Conservation (phyloP, 768 basidiomycete genomes). For the Kwoniella heveanensis region DNA sequence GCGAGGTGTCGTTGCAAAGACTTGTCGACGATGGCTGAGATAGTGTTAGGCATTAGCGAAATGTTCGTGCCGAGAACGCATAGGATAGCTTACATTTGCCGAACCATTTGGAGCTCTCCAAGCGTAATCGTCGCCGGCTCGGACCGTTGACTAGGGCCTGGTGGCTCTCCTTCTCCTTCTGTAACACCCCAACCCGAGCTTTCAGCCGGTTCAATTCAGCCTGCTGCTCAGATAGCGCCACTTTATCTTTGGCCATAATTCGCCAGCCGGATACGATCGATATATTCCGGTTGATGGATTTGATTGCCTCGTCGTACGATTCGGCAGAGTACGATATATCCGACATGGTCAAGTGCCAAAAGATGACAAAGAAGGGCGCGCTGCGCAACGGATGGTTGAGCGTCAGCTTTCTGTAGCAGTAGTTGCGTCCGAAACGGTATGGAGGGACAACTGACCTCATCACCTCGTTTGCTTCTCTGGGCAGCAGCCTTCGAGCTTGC, state of each 20-base stretch:
- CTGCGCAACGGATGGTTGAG: too few relatives aligned
- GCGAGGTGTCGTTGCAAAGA: constrained; percentile 23
- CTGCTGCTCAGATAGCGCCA: constrained; percentile 25
- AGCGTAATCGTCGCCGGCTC: constrained; percentile 31
- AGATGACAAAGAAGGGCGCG: constrained; percentile 88
- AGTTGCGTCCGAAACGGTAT: too few relatives aligned
- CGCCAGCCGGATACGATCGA: constrained; percentile 41
- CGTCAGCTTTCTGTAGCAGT: too few relatives aligned
- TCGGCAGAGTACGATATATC: constrained; percentile 77
- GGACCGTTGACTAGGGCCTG: constrained; percentile 31
- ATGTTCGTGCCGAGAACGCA: too few relatives aligned
- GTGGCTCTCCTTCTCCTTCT: constrained; percentile 44
- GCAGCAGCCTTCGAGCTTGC: constrained; percentile 72
- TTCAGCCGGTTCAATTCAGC: constrained; percentile 36
- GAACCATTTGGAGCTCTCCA: constrained; percentile 50
- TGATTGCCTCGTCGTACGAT: constrained; percentile 77
- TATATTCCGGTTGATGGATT: constrained; percentile 52
- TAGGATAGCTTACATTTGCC: constrained; percentile 40
- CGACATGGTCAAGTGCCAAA: constrained; percentile 93
- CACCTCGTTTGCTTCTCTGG: constrained; percentile 64
- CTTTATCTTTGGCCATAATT: constrained; percentile 15
- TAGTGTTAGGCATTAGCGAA: neutral
- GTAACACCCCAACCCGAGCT: constrained; percentile 32
- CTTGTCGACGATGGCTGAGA: constrained; percentile 35
- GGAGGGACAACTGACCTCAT: constrained; percentile 25